These are phyloP conservation scores for Cichorium intybus DNA, from an alignment of 140 eudicot species.

Conservation along the genomic window DNA sequence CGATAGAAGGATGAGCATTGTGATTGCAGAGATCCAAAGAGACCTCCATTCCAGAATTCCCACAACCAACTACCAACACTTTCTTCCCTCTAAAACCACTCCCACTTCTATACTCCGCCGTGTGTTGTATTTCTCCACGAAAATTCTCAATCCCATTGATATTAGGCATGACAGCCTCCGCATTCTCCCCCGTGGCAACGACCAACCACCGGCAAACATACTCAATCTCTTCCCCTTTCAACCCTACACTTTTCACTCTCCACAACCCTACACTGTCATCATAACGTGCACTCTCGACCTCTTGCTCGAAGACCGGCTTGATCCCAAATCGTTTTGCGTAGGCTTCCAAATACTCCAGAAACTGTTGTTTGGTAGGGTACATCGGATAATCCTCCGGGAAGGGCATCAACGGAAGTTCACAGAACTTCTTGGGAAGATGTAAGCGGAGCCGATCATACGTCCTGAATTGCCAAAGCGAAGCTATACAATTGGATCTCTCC, in stretches of 20 bases:
- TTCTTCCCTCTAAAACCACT: conserved; percentile 32
- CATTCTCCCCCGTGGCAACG: conserved; percentile 64
- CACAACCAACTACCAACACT: conserved; percentile 65
- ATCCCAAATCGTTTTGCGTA: conserved; percentile 58
- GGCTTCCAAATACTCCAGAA: conserved; percentile 46
- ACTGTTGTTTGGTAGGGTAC: conserved; percentile 63
- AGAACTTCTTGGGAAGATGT: conserved; percentile 35
- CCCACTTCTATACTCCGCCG: conserved; percentile 44
- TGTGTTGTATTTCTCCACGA: conserved; percentile 35
- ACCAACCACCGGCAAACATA: conserved; percentile 53
- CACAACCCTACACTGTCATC: conserved; percentile 66
- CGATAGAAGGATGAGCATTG: conserved; percentile 50
- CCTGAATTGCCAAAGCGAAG: conserved; percentile 35
- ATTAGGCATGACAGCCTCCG: conserved; percentile 47
- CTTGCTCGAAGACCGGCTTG: conserved; percentile 58
- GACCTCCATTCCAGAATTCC: conserved; percentile 66
- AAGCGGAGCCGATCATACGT: conserved; percentile 35
- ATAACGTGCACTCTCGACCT: conserved; percentile 61
- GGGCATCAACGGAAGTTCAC: conserved; percentile 46
- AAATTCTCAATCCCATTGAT: conserved; percentile 37
- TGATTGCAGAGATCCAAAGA: conserved; percentile 49
- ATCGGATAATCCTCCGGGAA: conserved; percentile 51
- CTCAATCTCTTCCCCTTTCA: conserved; percentile 37
- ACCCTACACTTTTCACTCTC: conserved; percentile 58
- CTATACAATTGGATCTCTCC: conserved; percentile 34